These are phyloP conservation scores for Deinandra increscens DNA, from an alignment of 129 eudicot genomes.

Conservation along the genomic window DNA sequence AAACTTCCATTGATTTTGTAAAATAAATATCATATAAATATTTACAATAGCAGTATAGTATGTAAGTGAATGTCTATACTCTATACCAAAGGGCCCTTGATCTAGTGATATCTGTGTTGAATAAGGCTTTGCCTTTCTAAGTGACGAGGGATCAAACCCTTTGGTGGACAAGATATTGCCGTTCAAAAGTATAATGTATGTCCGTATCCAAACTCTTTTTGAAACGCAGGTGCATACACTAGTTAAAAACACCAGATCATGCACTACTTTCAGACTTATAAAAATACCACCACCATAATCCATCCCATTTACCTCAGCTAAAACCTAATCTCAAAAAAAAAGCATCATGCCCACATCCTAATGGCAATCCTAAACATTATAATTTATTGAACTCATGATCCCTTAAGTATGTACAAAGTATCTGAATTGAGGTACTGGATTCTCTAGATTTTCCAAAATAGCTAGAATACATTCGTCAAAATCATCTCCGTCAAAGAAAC, in stretches of 20 bases:
- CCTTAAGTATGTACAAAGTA: constrained; percentile 1
- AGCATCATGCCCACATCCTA: neutral
- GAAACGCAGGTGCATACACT: neutral
- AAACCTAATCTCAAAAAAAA: neutral
- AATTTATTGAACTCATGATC: constrained; percentile 1
- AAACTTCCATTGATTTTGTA: neutral
- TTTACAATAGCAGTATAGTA: too few relatives aligned
- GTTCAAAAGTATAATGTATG: too few relatives aligned
- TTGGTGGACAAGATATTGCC: too few relatives aligned
- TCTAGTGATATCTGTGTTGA: too few relatives aligned
- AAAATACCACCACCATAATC: neutral
- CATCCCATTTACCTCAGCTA: neutral
- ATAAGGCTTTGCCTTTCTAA: too few relatives aligned
- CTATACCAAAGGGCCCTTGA: too few relatives aligned
- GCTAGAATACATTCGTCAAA: neutral
- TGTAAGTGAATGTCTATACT: too few relatives aligned
- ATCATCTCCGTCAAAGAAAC: too few relatives aligned
- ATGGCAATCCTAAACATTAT: neutral
- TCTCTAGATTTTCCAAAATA: constrained; percentile 1
- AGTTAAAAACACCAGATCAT: neutral
- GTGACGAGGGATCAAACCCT: too few relatives aligned
- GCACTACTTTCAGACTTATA: neutral
- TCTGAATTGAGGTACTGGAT: neutral
- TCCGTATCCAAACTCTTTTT: neutral
- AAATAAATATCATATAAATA: too few relatives aligned